Base-by-base conservation (phyloP, 176 grass and related monocot species). In the Zea luxurians region DNA sequence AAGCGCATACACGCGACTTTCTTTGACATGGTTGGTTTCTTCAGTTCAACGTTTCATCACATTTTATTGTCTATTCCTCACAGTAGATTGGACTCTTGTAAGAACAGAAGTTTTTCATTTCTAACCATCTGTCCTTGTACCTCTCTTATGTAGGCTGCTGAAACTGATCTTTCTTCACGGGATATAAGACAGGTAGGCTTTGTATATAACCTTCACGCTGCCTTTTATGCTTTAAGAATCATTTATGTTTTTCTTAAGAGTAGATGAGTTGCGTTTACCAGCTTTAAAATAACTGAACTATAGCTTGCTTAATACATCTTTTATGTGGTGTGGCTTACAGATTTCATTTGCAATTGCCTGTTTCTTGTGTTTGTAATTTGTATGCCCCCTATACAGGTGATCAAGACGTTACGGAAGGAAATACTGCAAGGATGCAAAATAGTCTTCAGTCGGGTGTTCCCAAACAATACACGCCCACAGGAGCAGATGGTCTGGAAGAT, bases 381-480 rank as follows among this genome's bases (percentile, higher is more conserved):
- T 55, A 11, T 21, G 62, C 41, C 45, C 55, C 21, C 12, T n/a
- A 60, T 83, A 46, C 64, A 97, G 94, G 80, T 98, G 48, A 68
- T 98, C 54, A 94, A 87, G 83, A 62, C 4, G 5, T 71, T 98
- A 15, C 81, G 87, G 3, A 78, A 80, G 47, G 87, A 92, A 58
- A 78, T 92, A 65, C 76, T 98, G 52, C 60, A 90, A 59, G 87
- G 89, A 13, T 98, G 91, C 80, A 94, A 94, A 37, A 62, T 94
- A 44, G 82, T 94, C 61, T 97, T 97, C 83, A 94, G 87, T 73
- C 73, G 89, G 71, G 77, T 97, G 45, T 94, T 92, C 61, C 91
- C 85, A 42, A 77, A 43, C n/a, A 80, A 80, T 2, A 18, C 69
- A 8, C 74, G 41, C 0, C 52, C 74, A 18, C 38, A 90, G 64